Conservation (phyloP, 78 protist species). For the Isochrysis galbana region DNA sequence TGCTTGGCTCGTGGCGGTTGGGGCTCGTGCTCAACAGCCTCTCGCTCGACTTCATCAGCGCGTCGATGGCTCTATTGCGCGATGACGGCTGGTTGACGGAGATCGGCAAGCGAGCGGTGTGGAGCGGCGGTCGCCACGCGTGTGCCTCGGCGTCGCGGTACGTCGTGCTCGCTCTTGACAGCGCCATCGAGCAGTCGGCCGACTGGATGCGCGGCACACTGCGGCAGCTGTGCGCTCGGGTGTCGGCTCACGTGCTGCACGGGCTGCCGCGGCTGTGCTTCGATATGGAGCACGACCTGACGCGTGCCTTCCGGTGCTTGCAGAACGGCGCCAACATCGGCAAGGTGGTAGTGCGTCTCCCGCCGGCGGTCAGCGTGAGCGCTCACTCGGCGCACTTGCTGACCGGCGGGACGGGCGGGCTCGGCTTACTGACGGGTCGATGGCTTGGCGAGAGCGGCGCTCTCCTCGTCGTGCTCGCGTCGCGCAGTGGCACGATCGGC, state of each 20-base stretch:
- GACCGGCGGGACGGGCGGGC: slow-evolving; percentile 37
- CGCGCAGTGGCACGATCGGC: neutral
- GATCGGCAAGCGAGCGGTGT: neutral
- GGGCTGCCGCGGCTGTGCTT: neutral
- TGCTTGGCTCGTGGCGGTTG: neutral
- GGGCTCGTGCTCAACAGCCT: neutral
- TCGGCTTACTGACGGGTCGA: neutral
- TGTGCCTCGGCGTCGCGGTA: neutral
- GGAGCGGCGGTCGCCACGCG: neutral
- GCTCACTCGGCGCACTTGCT: no score
- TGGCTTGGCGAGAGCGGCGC: slow-evolving; percentile 13
- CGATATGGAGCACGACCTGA: neutral
- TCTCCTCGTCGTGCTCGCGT: neutral
- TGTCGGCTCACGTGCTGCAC: no score
- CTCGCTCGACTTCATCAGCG: neutral
- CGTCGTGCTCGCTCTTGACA: neutral
- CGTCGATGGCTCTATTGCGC: neutral
- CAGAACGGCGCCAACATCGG: neutral
- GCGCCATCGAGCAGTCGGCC: neutral
- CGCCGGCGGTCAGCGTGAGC: no score
- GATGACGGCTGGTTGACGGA: neutral
- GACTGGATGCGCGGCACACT: neutral
- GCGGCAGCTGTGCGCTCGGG: neutral
- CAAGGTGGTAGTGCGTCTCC: neutral
- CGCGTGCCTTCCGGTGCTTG: neutral